Conservation (phyloP, 108 stramenopile species). For the Fistulifera solaris region DNA sequence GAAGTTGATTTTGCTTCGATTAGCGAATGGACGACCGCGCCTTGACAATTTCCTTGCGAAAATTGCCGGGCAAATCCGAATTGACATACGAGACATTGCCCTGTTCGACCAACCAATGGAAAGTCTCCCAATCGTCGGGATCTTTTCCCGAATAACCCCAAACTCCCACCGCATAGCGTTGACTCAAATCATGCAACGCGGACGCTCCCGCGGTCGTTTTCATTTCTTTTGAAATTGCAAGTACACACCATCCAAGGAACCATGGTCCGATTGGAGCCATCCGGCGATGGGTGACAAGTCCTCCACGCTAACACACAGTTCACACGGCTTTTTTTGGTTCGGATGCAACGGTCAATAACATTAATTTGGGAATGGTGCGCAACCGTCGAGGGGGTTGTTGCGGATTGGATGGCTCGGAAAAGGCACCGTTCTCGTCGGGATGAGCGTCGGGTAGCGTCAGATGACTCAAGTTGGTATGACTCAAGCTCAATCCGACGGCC, state of each 20-base stretch:
- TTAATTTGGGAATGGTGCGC: slow-evolving; percentile 27
- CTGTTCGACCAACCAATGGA: slow-evolving; percentile 32
- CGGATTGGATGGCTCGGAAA: neutral
- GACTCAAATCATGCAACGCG: slow-evolving; percentile 26
- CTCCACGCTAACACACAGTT: slow-evolving; percentile 33
- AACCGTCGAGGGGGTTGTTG: neutral
- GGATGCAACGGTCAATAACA: slow-evolving; percentile 51
- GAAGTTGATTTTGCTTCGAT: too few relatives aligned
- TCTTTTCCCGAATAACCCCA: slow-evolving; percentile 48
- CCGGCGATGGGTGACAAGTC: slow-evolving; percentile 42
- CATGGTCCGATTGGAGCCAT: slow-evolving; percentile 36
- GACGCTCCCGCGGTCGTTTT: slow-evolving; percentile 34
- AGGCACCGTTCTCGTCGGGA: neutral
- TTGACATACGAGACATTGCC: slow-evolving; percentile 69
- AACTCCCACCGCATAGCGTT: slow-evolving; percentile 41
- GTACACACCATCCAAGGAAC: slow-evolving; percentile 62
- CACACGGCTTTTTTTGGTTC: slow-evolving; percentile 30
- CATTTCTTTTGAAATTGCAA: slow-evolving; percentile 63
- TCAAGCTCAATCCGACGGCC: slow-evolving; percentile 17
- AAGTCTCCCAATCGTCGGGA: slow-evolving; percentile 57
- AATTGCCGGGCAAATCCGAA: slow-evolving; percentile 55
- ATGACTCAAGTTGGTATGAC: slow-evolving; percentile 9
- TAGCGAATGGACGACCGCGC: neutral
- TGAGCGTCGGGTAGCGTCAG: neutral
- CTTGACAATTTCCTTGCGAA: slow-evolving; percentile 25